A percentile compares a stretch with the other conserved stretches of the same genome.
phyloP scores from a whole-genome alignment of 2,329 filamentous ascomycete genomes.

The Colletotrichum karsti region DNA sequence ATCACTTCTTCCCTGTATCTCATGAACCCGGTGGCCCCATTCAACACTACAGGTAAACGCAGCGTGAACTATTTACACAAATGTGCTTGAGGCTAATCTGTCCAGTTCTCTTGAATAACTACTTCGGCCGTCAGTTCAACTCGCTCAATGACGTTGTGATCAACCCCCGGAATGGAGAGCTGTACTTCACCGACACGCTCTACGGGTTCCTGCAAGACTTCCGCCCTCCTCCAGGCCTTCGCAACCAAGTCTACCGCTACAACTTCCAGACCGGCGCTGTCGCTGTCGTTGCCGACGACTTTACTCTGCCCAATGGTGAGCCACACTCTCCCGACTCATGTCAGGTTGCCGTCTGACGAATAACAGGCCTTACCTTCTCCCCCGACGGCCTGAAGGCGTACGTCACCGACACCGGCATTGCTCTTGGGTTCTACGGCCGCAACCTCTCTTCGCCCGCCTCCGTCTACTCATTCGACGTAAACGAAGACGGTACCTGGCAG shows the following conservation, averaged over 20 bases:
- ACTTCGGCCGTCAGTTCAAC: slow-evolving; percentile 66
- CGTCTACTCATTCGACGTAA: slow-evolving; percentile 56
- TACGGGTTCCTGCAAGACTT: slow-evolving; percentile 69
- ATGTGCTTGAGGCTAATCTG: fast-evolving
- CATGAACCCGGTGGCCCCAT: slow-evolving; percentile 54
- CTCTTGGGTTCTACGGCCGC: slow-evolving; percentile 48
- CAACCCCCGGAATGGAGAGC: slow-evolving; percentile 59
- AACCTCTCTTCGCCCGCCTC: slow-evolving; percentile 36
- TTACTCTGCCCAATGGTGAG: slow-evolving; percentile 59
- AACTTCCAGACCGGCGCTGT: slow-evolving; percentile 58
- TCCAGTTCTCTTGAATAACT: slow-evolving; percentile 64
- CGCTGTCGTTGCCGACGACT: slow-evolving; percentile 65
- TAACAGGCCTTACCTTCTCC: slow-evolving; percentile 60
- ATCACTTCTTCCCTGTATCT: slow-evolving; percentile 48
- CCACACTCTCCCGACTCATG: fast-evolving
- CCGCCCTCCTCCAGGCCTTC: slow-evolving; percentile 59
- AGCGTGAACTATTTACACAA: neutral
- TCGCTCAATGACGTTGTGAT: slow-evolving; percentile 67
- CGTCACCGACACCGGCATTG: slow-evolving; percentile 63
- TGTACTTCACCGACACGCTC: slow-evolving; percentile 71
- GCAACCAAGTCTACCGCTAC: slow-evolving; percentile 67
- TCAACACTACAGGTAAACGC: slow-evolving; percentile 59
- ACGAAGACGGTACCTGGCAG: slow-evolving; percentile 53
- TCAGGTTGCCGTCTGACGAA: fast-evolving
- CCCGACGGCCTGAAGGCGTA: slow-evolving; percentile 62